Evolutionary conservation across 2,329 filamentous ascomycete genomes (phyloP).

Genomic region (Fusarium anthophilum): DNA sequence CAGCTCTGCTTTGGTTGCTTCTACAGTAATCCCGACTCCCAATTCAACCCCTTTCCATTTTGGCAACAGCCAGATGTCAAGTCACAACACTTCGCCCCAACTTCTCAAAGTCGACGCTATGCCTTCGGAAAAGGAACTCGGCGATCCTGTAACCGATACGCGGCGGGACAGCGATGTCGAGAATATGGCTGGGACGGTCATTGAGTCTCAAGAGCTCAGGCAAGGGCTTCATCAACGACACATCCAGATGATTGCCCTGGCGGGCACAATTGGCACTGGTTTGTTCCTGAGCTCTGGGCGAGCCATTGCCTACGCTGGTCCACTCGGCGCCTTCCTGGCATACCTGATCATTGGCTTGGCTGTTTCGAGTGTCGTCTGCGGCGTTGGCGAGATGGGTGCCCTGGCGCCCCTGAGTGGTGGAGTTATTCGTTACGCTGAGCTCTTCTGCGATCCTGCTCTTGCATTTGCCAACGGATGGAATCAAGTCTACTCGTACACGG

Average conservation of each 20-base stretch:
- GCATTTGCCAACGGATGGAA: slow-evolving; percentile 2
- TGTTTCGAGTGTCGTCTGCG: neutral
- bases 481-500: neutral
- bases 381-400: slow-evolving; percentile 3
- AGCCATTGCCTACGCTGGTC: slow-evolving; percentile 1
- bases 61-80: neutral
- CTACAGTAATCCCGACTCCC: neutral
- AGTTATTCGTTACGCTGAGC: neutral
- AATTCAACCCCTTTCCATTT: neutral
- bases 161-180: neutral
- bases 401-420: slow-evolving; percentile 3
- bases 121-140: neutral
- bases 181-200: neutral
- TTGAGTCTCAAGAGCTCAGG: neutral
- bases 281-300: neutral
- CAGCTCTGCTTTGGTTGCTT: neutral
- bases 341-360: neutral
- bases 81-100: neutral
- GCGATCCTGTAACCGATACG: neutral
- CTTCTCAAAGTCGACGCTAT: neutral
- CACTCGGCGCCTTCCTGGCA: neutral
- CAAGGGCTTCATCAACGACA: neutral
- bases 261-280: neutral
- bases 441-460: neutral
- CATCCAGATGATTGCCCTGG: slow-evolving; percentile 5